These are phyloP conservation scores for Alliaria petiolata DNA, from an alignment of 345 rosid genomes.

Conservation along the genomic window DNA sequence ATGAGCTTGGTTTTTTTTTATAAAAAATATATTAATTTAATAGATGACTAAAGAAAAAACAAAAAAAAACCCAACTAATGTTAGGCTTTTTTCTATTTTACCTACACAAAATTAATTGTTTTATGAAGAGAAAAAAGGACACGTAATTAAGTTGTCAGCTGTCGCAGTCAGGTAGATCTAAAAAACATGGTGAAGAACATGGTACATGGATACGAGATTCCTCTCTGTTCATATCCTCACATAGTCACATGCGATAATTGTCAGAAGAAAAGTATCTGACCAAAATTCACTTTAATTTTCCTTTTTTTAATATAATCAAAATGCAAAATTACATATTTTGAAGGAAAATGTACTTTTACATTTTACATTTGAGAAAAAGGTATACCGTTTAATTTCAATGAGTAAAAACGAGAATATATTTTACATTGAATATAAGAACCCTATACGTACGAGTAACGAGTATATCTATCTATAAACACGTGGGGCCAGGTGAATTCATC, in stretches of 20 bases:
- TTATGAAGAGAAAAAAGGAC: not conserved
- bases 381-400: not conserved
- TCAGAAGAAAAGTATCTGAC: slow-evolving; percentile 3
- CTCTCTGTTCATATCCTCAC: slow-evolving; percentile 15
- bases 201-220: slow-evolving; percentile 25
- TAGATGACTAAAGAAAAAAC: too few relatives aligned
- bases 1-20: too few relatives aligned
- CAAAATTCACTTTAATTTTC: not conserved
- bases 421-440: not conserved
- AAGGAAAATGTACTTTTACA: not conserved
- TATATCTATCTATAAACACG: not conserved
- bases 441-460: not conserved
- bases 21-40: too few relatives aligned
- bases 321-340: not conserved
- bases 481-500: slow-evolving; percentile 65
- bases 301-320: not conserved
- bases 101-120: not conserved
- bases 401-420: not conserved
- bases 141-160: not conserved
- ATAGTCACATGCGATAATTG: not conserved
- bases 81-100: too few relatives aligned
- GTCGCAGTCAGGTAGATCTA: slow-evolving; percentile 19
- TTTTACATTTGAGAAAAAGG: not conserved
- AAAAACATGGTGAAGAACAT: not conserved
- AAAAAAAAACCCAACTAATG: too few relatives aligned